Base-by-base conservation (phyloP, 1,139 yeast species). In the Scheffersomyces illinoinensis region DNA sequence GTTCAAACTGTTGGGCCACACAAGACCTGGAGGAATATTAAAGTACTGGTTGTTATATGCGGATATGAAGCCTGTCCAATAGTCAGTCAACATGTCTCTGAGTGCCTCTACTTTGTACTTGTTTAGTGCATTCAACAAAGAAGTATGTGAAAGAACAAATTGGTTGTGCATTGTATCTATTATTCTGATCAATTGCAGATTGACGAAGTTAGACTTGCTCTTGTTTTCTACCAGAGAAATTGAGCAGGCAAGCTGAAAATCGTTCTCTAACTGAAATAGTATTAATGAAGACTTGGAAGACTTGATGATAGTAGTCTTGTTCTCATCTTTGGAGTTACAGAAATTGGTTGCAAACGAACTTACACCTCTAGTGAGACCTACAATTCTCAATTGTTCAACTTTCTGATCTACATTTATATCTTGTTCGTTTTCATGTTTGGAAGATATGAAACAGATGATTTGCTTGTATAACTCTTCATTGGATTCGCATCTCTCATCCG, bases 331-430 rank as follows among this genome's bases (percentile, higher is more conserved):
- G n/a, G 54, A 57, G 5, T 56, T 53, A 20, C 58, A 61, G 63
- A 70, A 74, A 53, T 62, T 70, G 53, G 53, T 59, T 3, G 70
- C 70, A 58, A 77, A 70, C 12, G 75, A 73, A 53, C 69, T 72
- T 4, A 79, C 70, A 0, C 84, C 84, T 58, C 79, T 73, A 8
- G 79, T 67, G 21, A 79, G 64, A 0, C 84, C 84, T 18, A 79
- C 63, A 5, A 75, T 62, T 54, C 74, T 69, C 50, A 78, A 59
- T 58, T 76, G 76, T 53, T 75, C 76, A 17, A 66, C 64, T 54
- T 61, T 59, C 55, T 49, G 51, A 5, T 48, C 17, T 48, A 5
- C 51, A 20, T 21, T 17, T 20, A 48, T 5, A n/a, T 52, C 53
- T 12, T 64, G 54, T 19, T 59, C 59, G n/a, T 61, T 61, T 3